phyloP scores from a whole-genome alignment of 2,329 filamentous ascomycete genomes.

The Thielaviopsis ethacetica region DNA sequence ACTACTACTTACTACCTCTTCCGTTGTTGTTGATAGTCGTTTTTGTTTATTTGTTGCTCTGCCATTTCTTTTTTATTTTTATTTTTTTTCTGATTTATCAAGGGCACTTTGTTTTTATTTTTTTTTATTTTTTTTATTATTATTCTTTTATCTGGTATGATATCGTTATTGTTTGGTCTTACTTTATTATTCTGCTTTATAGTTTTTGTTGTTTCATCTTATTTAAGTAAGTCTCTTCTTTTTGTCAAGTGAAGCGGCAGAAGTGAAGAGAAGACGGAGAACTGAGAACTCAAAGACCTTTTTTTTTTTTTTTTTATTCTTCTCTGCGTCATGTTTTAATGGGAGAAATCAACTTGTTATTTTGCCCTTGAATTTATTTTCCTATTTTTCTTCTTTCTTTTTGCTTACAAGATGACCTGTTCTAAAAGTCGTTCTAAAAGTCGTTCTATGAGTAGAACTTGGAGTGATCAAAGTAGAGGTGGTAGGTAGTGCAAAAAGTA shows the following conservation, averaged over 20 bases:
- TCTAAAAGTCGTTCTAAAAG: not conserved
- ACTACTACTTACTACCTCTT: too few species aligned
- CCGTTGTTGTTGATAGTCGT: too few species aligned
- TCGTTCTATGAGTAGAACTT: not conserved
- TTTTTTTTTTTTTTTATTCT: too few species aligned
- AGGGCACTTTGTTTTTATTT: not conserved
- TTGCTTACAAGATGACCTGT: not conserved
- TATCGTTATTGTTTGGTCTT: not conserved
- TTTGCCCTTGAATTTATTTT: not conserved
- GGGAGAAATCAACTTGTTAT: not conserved
- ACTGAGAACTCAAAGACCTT: too few species aligned
- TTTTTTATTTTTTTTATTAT: not conserved
- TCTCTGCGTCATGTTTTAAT: not conserved
- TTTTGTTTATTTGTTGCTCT: not conserved
- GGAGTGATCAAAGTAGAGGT: too few species aligned
- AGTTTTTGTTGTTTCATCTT: not conserved
- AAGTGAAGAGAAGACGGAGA: too few species aligned
- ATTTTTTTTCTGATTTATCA: not conserved
- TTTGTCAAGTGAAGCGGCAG: not conserved
- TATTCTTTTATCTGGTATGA: not conserved
- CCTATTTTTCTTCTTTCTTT: not conserved
- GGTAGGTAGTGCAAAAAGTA: too few species aligned
- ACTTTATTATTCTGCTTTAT: not conserved
- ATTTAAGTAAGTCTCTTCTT: not conserved
- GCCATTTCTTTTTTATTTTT: not conserved